Base-by-base conservation (phyloP, 116 monocot species). In the Posidonia oceanica region DNA sequence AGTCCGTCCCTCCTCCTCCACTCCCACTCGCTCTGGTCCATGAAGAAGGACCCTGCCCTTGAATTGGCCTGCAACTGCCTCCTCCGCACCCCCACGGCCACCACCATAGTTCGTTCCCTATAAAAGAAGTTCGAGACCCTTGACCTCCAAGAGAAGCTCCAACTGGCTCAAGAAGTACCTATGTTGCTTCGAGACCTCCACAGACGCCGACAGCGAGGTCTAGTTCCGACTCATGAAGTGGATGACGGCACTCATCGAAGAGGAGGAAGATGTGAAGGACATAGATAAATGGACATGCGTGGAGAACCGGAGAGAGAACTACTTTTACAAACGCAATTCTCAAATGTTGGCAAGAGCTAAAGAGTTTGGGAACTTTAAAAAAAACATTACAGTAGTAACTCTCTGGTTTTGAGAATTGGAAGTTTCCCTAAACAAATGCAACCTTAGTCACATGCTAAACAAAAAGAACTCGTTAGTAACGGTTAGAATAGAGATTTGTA, bases 161-260 rank as follows among this genome's bases (percentile, higher is more conserved):
- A 93, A 93, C 78, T 91, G 86, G 91, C 82, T 95, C 69, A 52
- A 72, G 64, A 95, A 95, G 81, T 95, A 95, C 75, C 91, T 91
- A 16, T 91, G 84, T 80, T 95, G 91, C 86, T 95, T 95, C 81
- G 70, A 83, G 4, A 71, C 64, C 54, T 77, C 83, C 59, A 36
- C 59, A 21, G 69, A 62, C 67, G 48, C 73, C 18, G 48, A 48
- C 66, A 80, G 77, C 48, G 86, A 80, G 56, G 14, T 39, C 14
- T 36, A 66, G 58, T 96, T 85, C 80, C 57, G 78, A 11, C 83
- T 96, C 80, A 81, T 88, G 52, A 91, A 88, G 80, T 82, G 87
- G 42, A 96, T 91, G 91, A 70, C 59, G 0, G 81, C 79, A n/a
- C 81, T 96, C 39, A 81, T 91, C 70, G 79, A 79, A 14, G 89